Base-by-base conservation (phyloP, 1,284 basidiomycete species). In the Trametes polyzona region DNA sequence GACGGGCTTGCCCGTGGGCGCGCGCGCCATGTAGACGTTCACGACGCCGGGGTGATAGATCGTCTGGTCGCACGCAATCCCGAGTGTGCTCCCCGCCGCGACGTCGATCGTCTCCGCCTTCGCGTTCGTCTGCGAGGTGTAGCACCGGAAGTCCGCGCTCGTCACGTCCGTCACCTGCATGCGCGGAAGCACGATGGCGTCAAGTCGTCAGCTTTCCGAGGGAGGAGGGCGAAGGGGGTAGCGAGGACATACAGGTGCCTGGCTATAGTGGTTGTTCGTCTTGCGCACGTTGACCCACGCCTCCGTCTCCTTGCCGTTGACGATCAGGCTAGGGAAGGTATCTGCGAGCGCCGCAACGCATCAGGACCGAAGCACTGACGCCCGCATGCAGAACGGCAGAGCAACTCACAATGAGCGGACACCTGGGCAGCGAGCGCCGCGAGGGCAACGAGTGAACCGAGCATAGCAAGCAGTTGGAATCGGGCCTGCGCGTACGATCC, bases 111-210 rank as follows among this genome's bases (percentile, higher is more conserved):
- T 72, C 27, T 65, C 47, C 4, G 69, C 68, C n/a, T 74, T 76
- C 16, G 67, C 68, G 47, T 70, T 65, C 14, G 64, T 69, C 12
- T 74, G 69, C 37, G 74, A 69, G 61, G 77, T 77, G 65, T 78
- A 80, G 72, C 79, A 81, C 17, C 78, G 76, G 64, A 81, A 72
- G 41, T 75, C 74, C 24, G 69, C 67, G 65, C 74, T 76, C 1
- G 65, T 75, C 21, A 80, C 77, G 63, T 77, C 74, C 7, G 75
- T 79, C 21, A 80, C 74, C 78, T 80, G 26, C 6, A n/a, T 24
- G 8, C 9, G 19, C 17, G 12, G 17, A 19, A 3, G 7, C 4
- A 19, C 29, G n/a, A 30, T n/a, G 17, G 4, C 8, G 47, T 1
- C 16, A 3, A 1, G n/a, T n/a, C n/a, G n/a, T n/a, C n/a, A n/a